Evolutionary conservation across 208 protist genomes (phyloP).

Genomic region (Acanthamoeba triangularis): DNA sequence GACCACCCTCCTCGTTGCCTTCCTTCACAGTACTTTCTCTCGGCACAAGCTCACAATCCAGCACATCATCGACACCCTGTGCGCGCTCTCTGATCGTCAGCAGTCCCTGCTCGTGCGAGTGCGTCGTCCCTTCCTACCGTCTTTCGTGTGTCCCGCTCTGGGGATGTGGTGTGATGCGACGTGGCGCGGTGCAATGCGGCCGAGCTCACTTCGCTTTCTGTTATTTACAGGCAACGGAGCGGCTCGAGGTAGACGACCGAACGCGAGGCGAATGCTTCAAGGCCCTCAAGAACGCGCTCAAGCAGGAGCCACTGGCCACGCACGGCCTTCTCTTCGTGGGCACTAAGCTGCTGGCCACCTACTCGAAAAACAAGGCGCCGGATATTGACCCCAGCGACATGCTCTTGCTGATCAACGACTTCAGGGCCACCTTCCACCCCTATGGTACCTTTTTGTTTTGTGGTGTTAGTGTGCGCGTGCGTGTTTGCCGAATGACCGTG

Average conservation of each 20-base stretch:
- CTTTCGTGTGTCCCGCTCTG: neutral
- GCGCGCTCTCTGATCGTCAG: conserved; percentile 15
- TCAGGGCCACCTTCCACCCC: conserved; percentile 58
- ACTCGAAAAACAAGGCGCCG: conserved; percentile 47
- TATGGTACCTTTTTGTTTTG: neutral
- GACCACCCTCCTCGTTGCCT: neutral
- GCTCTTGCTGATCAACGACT: conserved; percentile 65
- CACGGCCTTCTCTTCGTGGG: conserved; percentile 63
- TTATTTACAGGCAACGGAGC: conserved; percentile 5
- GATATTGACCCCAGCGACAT: conserved; percentile 70
- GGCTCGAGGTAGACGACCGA: conserved; percentile 66
- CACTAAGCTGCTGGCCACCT: conserved; percentile 59
- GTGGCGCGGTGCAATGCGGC: neutral
- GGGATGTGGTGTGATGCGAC: too few species aligned
- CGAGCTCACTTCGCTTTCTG: neutral
- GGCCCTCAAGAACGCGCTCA: conserved; percentile 49
- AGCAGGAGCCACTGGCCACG: conserved; percentile 66
- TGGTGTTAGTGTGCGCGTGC: neutral
- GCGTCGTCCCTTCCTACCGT: neutral
- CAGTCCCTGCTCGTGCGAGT: conserved; percentile 66
- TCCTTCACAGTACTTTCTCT: neutral
- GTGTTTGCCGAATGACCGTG: neutral
- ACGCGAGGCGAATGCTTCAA: conserved; percentile 67
- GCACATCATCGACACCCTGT: conserved; percentile 59
- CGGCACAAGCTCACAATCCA: conserved; percentile 54